Conservation (phyloP, 176 grass and related monocot species). For the Carex kokanica region DNA sequence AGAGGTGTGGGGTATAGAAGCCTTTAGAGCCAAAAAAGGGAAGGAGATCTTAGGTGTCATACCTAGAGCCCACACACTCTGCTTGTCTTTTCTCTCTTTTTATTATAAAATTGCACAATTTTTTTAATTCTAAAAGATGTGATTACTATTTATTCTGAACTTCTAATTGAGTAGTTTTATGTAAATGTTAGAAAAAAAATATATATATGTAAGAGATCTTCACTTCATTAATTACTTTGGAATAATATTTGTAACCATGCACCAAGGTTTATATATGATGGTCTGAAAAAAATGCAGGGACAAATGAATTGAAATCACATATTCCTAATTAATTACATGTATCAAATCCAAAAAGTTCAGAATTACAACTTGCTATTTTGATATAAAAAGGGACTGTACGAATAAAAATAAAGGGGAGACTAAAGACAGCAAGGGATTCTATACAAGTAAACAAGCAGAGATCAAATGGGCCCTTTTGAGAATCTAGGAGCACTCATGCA, state of each 20-base stretch:
- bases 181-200: neutral
- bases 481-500: slow-evolving; percentile 34
- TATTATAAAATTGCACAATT: slow-evolving; percentile 16
- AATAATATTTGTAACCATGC: neutral
- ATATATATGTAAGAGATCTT: neutral
- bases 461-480: neutral
- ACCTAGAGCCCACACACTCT: neutral
- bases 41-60: slow-evolving; percentile 33
- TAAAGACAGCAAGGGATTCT: slow-evolving; percentile 21
- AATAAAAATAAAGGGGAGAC: neutral
- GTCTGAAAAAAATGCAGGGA: neutral
- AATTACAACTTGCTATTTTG: neutral
- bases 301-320: neutral
- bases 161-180: neutral
- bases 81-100: slow-evolving; percentile 11
- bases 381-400: neutral
- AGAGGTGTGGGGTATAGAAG: slow-evolving; percentile 26
- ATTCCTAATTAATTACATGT: neutral
- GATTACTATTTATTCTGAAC: neutral
- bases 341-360: neutral
- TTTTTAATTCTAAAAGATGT: slow-evolving; percentile 1
- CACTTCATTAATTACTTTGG: neutral
- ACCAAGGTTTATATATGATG: neutral
- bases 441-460: slow-evolving; percentile 26
- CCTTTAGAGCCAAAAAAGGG: slow-evolving; percentile 36